Percentiles rank a stretch among this genome's conserved stretches.
phyloP scores from a whole-genome alignment of 257 asterid species.

The Plectranthus barbatus region DNA sequence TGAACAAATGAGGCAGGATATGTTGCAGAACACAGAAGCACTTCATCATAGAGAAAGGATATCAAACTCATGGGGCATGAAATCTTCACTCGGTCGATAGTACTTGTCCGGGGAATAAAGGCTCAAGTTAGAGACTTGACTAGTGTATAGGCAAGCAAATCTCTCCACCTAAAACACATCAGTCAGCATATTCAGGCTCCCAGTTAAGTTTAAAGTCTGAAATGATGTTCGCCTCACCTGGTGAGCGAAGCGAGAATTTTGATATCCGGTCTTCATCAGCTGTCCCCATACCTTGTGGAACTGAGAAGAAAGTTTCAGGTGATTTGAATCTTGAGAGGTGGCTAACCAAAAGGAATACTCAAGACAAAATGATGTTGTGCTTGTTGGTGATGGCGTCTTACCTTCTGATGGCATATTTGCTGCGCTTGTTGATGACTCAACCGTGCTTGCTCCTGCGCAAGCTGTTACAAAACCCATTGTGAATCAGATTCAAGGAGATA shows the following conservation, averaged over 20 bases:
- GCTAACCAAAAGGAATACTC: no score
- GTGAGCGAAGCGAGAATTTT: conserved; percentile 95
- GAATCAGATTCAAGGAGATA: neutral
- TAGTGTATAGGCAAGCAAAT: conserved; percentile 89
- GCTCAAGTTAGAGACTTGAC: conserved; percentile 82
- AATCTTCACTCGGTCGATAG: conserved; percentile 90
- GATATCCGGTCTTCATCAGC: conserved; percentile 95
- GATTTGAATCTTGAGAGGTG: neutral
- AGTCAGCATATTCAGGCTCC: no score
- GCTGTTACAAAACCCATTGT: conserved; percentile 27
- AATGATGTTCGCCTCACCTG: conserved; percentile 48
- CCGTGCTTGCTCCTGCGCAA: conserved; percentile 57
- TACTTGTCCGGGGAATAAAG: conserved; percentile 85
- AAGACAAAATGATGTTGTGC: conserved; percentile 16
- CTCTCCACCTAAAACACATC: conserved; percentile 71
- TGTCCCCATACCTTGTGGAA: conserved; percentile 98
- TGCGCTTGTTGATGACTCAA: conserved; percentile 65
- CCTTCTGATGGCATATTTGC: conserved; percentile 70
- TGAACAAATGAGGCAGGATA: no score
- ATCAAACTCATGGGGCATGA: conserved; percentile 91
- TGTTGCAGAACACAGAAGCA: neutral
- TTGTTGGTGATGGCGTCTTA: conserved; percentile 38
- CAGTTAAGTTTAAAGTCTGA: no score
- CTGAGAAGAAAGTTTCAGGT: conserved; percentile 35
- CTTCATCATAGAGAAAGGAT: conserved; percentile 39